Base-by-base conservation (phyloP, 768 basidiomycete genomes). In the Xerocomellus dryophilus region DNA sequence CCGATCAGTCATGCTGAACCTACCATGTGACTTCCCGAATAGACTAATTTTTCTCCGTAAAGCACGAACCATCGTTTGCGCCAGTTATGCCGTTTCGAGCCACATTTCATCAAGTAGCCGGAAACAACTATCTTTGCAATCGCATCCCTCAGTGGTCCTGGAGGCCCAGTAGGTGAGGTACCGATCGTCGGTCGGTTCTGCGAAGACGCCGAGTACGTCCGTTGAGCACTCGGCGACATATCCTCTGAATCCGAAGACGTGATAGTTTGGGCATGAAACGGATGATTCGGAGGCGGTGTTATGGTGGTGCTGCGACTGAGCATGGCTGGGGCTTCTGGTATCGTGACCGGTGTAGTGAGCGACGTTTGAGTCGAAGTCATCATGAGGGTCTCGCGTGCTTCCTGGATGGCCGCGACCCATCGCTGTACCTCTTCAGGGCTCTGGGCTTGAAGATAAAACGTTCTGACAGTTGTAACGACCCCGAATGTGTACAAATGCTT, bases 31-130 rank as follows among this genome's bases (percentile, higher is more conserved):
- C 88, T 94, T 45, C 85, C 84, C 10, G 85, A 86, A 74, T 99
- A 99, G 34, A 92, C 74, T 49, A 99, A 73, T 66, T 85, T 89
- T 63, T 93, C 91, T 36, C 85, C 85, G 36, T 86, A 93, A n/a
- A 99, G 76, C 35, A 91, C 85, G 64, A 99, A 98, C 96, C 95
- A 98, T 27, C 97, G 76, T 72, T 99, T 98, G 52, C 93, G 81
- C 97, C 97, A 99, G 60, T 84, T 91, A 63, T 90, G 87, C 65
- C 96, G 82, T 61, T 95, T 93, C 41, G 87, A 86, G 25, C 93
- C 94, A 70, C 93, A 94, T 66, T 98, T 98, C 90, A 95, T 93
- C 57, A 99, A 76, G 70, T 98, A 99, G 2, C 94, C 93, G 18
- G 85, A 84, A 5, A 96, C 68, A 36, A 99, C 86, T 36, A 85